A percentile compares a stretch with the other conserved stretches of the same genome.
Evolutionary conservation across 192 early-diverging fungal genomes (phyloP).

Genomic region (Diversispora epigaea): DNA sequence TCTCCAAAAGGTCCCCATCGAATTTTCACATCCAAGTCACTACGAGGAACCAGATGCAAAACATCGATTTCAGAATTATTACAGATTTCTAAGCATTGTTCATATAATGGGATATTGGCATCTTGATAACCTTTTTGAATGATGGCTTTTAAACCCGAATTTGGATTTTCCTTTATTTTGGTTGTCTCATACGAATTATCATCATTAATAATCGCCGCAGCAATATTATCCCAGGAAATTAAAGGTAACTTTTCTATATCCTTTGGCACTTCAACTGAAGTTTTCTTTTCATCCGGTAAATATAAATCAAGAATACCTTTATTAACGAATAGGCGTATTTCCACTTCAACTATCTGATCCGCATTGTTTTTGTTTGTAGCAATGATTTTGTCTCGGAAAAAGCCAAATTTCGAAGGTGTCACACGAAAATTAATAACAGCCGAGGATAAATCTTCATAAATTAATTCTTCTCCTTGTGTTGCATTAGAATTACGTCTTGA

Average conservation of each 20-base stretch:
- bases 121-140: constrained; percentile 30
- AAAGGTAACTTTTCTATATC: constrained; percentile 13
- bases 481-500: neutral
- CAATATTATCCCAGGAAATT: constrained; percentile 22
- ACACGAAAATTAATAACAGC: constrained; percentile 61
- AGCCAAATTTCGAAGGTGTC: constrained; percentile 54
- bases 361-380: constrained; percentile 73
- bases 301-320: constrained; percentile 36
- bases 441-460: constrained; percentile 36
- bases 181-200: neutral
- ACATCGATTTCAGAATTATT: constrained; percentile 15
- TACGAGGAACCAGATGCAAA: constrained; percentile 35
- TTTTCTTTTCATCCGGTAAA: constrained; percentile 1
- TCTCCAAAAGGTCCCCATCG: constrained; percentile 29
- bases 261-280: neutral
- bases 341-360: constrained; percentile 58
- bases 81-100: constrained; percentile 24
- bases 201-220: neutral
- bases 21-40: constrained; percentile 39
- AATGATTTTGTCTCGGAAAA: constrained; percentile 60
- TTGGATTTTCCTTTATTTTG: neutral
- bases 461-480: neutral
- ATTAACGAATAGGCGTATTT: constrained; percentile 73
- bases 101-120: constrained; percentile 14
- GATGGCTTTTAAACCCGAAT: constrained; percentile 10